Conservation (phyloP, 352 stramenopile species). For the Globisporangium nodosum region DNA sequence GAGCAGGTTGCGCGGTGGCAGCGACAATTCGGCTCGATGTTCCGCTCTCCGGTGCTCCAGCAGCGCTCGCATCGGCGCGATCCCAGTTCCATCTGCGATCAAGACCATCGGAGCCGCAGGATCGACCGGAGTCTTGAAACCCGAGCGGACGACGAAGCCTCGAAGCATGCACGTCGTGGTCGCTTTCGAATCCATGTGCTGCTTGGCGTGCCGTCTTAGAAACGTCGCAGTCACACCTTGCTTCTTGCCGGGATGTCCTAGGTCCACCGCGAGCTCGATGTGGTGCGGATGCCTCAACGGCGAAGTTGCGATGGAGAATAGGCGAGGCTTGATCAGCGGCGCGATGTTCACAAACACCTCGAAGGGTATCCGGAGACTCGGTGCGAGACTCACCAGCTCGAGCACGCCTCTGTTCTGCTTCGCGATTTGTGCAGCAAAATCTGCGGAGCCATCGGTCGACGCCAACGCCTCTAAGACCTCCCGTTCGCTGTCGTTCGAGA, state of each 20-base stretch:
- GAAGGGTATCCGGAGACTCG: conserved; percentile 37
- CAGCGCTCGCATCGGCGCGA: conserved; percentile 76
- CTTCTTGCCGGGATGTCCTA: conserved; percentile 55
- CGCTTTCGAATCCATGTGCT: conserved; percentile 8
- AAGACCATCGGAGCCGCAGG: conserved; percentile 77
- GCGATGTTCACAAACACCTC: conserved; percentile 83
- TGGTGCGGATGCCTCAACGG: conserved; percentile 47
- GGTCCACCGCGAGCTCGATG: conserved; percentile 88
- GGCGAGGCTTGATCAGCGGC: conserved; percentile 83
- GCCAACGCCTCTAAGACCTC: conserved; percentile 39
- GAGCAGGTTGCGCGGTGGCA: conserved; percentile 21
- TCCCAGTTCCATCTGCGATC: conserved; percentile 90
- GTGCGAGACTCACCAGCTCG: conserved; percentile 67
- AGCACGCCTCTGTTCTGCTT: conserved; percentile 63
- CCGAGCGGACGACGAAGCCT: conserved; percentile 85
- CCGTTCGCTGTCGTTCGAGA: conserved; percentile 29
- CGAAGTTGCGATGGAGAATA: conserved; percentile 93
- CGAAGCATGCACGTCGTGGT: conserved; percentile 70
- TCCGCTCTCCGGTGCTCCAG: conserved; percentile 24
- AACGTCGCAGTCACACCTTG: conserved; percentile 21
- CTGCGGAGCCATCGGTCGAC: conserved; percentile 60
- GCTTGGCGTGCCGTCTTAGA: conserved; percentile 10
- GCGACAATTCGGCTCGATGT: conserved; percentile 5
- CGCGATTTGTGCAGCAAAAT: conserved; percentile 81
- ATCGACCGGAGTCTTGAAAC: conserved; percentile 85